Percentiles rank a stretch among this genome's conserved stretches.
phyloP scores from a whole-genome alignment of 768 basidiomycete genomes.

The Boletus rubescentipes region DNA sequence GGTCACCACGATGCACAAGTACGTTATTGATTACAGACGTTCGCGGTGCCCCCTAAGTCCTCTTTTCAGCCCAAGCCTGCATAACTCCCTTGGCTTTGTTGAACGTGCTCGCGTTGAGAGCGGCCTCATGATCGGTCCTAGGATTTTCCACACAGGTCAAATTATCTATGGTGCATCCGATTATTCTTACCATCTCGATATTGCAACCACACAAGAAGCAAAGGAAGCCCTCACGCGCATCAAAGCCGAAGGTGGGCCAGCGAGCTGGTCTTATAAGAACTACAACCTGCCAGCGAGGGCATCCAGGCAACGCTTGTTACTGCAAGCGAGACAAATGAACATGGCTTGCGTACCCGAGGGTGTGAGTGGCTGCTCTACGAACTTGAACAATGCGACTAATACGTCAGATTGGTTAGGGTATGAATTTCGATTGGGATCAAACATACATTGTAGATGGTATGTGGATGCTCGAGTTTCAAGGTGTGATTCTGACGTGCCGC shows the following conservation, averaged over 20 bases:
- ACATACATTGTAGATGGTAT: conserved; percentile 78
- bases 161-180: conserved; percentile 45
- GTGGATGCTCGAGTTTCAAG: conserved; percentile 2
- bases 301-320: conserved; percentile 63
- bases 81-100: conserved; percentile 58
- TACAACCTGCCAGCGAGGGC: conserved; percentile 70
- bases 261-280: conserved; percentile 76
- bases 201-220: conserved; percentile 61
- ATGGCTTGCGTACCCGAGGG: conserved; percentile 79
- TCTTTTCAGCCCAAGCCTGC: conserved; percentile 55
- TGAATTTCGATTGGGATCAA: conserved; percentile 78
- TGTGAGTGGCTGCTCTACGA: conserved; percentile 28
- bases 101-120: conserved; percentile 70
- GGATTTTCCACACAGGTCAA: conserved; percentile 70
- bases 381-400: not conserved
- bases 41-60: not conserved
- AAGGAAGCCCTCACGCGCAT: conserved; percentile 63
- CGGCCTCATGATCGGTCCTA: conserved; percentile 65
- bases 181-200: conserved; percentile 66
- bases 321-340: conserved; percentile 57
- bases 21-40: conserved; percentile 12
- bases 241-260: conserved; percentile 69
- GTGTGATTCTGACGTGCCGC: not conserved
- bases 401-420: conserved; percentile 40
- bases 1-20: conserved; percentile 78